phyloP scores from a whole-genome alignment of 306 rosid genomes.

The Sicyos edulis region DNA sequence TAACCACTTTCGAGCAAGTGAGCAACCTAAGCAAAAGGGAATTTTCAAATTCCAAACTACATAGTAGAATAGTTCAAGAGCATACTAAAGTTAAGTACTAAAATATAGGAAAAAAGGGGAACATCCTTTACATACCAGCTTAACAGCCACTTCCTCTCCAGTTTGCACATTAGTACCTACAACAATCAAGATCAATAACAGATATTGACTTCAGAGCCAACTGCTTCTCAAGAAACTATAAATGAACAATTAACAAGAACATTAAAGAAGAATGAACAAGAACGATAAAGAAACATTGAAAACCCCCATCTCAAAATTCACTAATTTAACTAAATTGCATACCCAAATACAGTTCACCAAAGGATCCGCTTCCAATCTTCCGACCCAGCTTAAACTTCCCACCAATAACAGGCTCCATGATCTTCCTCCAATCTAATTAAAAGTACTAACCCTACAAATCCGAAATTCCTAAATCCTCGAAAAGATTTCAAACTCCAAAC shows the following conservation, averaged over 20 bases:
- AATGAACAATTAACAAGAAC: constrained; percentile 19
- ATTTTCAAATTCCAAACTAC: neutral
- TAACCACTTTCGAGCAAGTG: neutral
- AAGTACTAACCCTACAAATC: constrained; percentile 10
- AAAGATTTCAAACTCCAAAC: constrained; percentile 8
- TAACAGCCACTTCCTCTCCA: constrained; percentile 96
- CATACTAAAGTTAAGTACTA: neutral
- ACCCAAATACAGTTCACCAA: constrained; percentile 95
- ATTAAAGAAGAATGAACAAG: neutral
- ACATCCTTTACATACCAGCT: constrained; percentile 59
- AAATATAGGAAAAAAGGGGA: constrained; percentile 5
- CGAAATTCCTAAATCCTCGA: constrained; percentile 18
- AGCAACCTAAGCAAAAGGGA: neutral
- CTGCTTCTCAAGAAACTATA: constrained; percentile 8
- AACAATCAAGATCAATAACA: constrained; percentile 34
- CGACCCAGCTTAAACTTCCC: constrained; percentile 93
- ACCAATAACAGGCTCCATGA: constrained; percentile 87
- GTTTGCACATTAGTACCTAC: constrained; percentile 80
- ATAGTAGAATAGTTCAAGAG: neutral
- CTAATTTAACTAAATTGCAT: constrained; percentile 15
- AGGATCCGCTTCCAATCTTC: constrained; percentile 95
- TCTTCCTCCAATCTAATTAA: constrained; percentile 34
- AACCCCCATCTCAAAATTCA: neutral
- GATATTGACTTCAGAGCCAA: constrained; percentile 11
- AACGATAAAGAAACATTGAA: too few relatives aligned